A percentile compares a stretch with the other conserved stretches of the same genome.
Conservation (phyloP, 2,329 filamentous ascomycete genomes). For the Botrytis porri region DNA sequence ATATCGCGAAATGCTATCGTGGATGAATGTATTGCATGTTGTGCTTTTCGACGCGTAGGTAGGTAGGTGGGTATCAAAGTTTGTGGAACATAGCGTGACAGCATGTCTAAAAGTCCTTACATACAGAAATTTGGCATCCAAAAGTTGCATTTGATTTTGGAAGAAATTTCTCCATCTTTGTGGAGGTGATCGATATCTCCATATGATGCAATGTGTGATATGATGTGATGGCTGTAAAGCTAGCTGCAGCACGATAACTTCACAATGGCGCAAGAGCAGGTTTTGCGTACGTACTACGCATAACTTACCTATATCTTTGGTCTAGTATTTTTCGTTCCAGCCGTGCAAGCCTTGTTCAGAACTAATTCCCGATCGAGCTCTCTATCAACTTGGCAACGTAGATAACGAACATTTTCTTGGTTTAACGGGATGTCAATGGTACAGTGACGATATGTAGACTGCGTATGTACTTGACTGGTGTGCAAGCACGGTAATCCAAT, state of each 20-base stretch:
- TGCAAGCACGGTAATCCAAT: background rate
- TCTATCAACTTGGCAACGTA: conserved; percentile 6
- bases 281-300: background rate
- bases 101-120: too few relatives aligned
- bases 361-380: background rate
- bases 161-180: background rate
- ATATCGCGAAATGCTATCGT: background rate
- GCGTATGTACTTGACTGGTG: background rate
- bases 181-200: background rate
- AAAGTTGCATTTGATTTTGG: background rate
- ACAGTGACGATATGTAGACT: background rate
- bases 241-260: background rate
- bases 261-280: background rate
- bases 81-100: background rate
- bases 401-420: background rate
- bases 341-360: background rate
- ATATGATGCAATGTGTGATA: background rate
- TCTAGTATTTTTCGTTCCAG: background rate
- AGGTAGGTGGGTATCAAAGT: background rate
- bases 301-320: background rate
- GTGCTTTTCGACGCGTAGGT: background rate
- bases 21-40: background rate
- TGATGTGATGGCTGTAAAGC: background rate
- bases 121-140: background rate
- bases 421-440: background rate